phyloP scores from a whole-genome alignment of 2,329 filamentous ascomycete species.

The Aspergillus nomiae region DNA sequence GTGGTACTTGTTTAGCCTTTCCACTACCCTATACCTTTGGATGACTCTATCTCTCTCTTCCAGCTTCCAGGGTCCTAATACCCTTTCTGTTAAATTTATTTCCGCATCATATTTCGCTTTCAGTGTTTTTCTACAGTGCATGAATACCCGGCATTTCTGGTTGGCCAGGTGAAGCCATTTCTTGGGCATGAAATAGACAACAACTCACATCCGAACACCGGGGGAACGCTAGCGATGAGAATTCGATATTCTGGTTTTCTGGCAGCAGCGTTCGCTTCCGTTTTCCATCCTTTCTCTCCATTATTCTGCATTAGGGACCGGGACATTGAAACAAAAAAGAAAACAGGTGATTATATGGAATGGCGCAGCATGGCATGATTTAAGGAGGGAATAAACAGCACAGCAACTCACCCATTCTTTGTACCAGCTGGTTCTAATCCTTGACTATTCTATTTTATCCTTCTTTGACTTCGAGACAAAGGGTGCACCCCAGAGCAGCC shows the following conservation, averaged over 20 bases:
- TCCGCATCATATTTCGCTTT: not conserved
- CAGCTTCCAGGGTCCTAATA: not conserved
- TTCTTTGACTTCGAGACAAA: not conserved
- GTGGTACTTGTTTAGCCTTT: not conserved
- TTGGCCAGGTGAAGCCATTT: not conserved
- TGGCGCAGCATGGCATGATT: not conserved
- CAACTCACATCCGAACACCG: not conserved
- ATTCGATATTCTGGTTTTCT: not conserved
- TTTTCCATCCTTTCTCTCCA: not conserved
- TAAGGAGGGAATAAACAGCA: not conserved
- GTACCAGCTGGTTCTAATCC: not conserved
- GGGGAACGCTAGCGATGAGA: not conserved
- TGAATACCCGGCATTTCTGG: constrained; percentile 1
- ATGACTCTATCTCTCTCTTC: constrained; percentile 2
- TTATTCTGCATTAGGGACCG: not conserved
- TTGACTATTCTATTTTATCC: not conserved
- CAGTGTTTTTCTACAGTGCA: not conserved
- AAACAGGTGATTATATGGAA: not conserved
- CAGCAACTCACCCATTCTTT: not conserved
- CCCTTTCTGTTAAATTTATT: not conserved
- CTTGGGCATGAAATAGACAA: constrained; percentile 2
- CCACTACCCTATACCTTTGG: not conserved
- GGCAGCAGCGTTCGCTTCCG: not conserved
- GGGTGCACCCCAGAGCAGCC: not conserved
- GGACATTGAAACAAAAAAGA: not conserved